These are phyloP conservation scores for Cudoniella acicularis DNA, from an alignment of 495 filamentous ascomycete genomes.

Conservation along the genomic window DNA sequence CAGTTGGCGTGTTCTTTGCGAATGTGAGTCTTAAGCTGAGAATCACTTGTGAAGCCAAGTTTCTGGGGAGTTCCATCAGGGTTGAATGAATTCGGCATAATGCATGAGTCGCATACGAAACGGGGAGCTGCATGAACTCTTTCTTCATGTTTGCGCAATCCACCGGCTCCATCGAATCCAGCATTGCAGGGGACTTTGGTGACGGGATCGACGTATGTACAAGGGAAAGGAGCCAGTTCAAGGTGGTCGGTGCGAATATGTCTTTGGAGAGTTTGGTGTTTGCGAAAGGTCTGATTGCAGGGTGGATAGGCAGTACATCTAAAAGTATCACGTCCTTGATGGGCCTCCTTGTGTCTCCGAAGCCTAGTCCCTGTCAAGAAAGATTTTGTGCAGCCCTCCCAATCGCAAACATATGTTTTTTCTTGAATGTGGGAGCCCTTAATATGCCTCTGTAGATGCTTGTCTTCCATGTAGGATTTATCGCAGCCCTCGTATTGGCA, in stretches of 20 bases:
- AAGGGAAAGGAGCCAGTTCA: constrained; percentile 62
- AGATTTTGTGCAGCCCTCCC: constrained; percentile 68
- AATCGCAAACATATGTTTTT: constrained; percentile 65
- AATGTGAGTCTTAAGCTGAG: constrained; percentile 67
- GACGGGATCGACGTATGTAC: constrained; percentile 51
- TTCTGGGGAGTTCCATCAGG: constrained; percentile 24
- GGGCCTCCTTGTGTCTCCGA: constrained; percentile 60
- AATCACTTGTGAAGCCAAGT: constrained; percentile 67
- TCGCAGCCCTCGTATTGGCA: constrained; percentile 68
- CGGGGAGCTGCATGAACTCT: constrained; percentile 62
- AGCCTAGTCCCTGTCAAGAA: constrained; percentile 77
- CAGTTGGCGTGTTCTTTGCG: constrained; percentile 69
- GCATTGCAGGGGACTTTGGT: constrained; percentile 58
- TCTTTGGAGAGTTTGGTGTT: constrained; percentile 78
- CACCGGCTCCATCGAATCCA: constrained; percentile 66
- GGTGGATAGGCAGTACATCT: constrained; percentile 69
- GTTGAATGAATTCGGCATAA: constrained; percentile 10
- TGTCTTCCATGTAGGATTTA: constrained; percentile 76
- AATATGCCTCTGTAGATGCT: constrained; percentile 79
- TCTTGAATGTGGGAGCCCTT: constrained; percentile 74
- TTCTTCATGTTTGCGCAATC: constrained; percentile 67
- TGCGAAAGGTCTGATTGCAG: constrained; percentile 79
- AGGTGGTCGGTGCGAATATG: constrained; percentile 76
- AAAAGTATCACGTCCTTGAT: constrained; percentile 65
- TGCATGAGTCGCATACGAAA: constrained; percentile 72